Base-by-base conservation (phyloP, 768 basidiomycete species). In the Boletus huronensis region DNA sequence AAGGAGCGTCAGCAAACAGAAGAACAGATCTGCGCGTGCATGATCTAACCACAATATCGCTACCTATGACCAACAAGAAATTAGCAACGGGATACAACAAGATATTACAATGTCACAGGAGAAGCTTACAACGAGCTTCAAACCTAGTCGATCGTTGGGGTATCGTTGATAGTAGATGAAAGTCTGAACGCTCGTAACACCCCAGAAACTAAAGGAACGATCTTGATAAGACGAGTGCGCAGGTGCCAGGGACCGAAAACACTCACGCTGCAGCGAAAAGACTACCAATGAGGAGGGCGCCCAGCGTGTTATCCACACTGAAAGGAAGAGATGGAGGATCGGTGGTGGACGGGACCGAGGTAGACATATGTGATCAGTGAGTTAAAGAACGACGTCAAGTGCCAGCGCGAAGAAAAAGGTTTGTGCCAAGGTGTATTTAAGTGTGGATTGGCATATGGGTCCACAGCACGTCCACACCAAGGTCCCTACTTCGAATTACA, bases 121-220 rank as follows among this genome's bases (percentile, higher is more conserved):
- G 38, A 25, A 9, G 57, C 75, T 48, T 55, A 79, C 81, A 60
- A 74, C 55, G 19, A 72, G 25, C 57, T 75, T 80, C 41, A 78
- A 65, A 23, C 42, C 28, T 3, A 55, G 43, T 32, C 57, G 63
- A 61, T 80, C 78, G 5, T 64, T 65, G 1, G 67, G 66, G 26
- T 64, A 70, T 39, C 70, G 61, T 46, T 69, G 69, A 55, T 79
- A 83, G 65, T 81, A 84, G 16, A 76, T 71, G 56, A 74, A 82
- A 2, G 78, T 78, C 61, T 84, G 83, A 14, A 77, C 70, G 54
- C 77, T 82, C 9, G 80, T 82, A 8, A 83, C 66, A 2, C 83
- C 83, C 75, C 78, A 84, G n/a, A 84, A 66, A n/a, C 82, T 84
- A 14, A 46, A 29, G 11, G 41, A 53, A 32, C 6, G 5, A 25